phyloP scores from a whole-genome alignment of 1,284 basidiomycete genomes.

The Somion occarium region DNA sequence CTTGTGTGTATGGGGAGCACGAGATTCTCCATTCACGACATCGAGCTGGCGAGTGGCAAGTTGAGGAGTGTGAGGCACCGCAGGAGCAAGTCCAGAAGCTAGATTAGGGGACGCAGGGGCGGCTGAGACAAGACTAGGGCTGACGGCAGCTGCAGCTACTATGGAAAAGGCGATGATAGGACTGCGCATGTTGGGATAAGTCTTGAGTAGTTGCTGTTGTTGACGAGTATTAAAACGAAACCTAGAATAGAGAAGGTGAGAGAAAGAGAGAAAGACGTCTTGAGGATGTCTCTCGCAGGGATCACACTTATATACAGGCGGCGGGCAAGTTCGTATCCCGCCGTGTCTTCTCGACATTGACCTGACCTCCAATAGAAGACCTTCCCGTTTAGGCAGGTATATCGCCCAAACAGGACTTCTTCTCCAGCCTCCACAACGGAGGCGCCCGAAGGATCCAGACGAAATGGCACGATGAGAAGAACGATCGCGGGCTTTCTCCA shows the following conservation, averaged over 20 bases:
- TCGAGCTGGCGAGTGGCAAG: constrained; percentile 3
- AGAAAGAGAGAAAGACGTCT: constrained; percentile 9
- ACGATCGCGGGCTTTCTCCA: no score
- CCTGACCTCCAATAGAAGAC: constrained; percentile 13
- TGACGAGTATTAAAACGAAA: constrained; percentile 8
- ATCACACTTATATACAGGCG: constrained; percentile 8
- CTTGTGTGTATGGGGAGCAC: constrained; percentile 1
- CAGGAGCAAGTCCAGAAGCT: background rate
- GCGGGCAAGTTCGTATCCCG: constrained; percentile 13
- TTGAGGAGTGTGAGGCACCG: constrained; percentile 1
- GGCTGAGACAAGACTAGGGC: constrained; percentile 18
- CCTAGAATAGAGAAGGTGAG: constrained; percentile 13
- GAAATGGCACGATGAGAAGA: no score
- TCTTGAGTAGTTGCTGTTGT: constrained; percentile 1
- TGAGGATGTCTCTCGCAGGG: constrained; percentile 1
- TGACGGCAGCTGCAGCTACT: constrained; percentile 22
- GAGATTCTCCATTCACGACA: background rate
- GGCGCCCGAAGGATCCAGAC: constrained; percentile 2
- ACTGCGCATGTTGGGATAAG: constrained; percentile 20
- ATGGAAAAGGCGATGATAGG: constrained; percentile 25
- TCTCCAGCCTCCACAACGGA: background rate
- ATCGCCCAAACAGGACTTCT: background rate
- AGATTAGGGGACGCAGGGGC: constrained; percentile 18
- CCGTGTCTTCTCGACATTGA: constrained; percentile 18
- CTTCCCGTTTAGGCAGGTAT: constrained; percentile 9